phyloP scores from a whole-genome alignment of 2,329 filamentous ascomycete species.

The Trichophyton benhamiae region DNA sequence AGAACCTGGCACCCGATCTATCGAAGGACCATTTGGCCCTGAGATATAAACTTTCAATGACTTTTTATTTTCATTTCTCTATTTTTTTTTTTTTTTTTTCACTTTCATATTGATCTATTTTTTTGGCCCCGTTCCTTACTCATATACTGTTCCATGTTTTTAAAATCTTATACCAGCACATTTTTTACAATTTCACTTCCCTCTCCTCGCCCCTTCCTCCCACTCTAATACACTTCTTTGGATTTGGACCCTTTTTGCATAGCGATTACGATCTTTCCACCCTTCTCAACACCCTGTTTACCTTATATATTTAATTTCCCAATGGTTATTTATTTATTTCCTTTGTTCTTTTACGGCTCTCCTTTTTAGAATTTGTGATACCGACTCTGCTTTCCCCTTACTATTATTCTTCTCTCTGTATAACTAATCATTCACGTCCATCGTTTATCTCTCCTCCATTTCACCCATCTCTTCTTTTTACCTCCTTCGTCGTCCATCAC shows the following conservation, averaged over 20 bases:
- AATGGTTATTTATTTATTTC: not conserved
- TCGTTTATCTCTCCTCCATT: not conserved
- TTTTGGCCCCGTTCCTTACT: not conserved
- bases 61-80: too few species aligned
- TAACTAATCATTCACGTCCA: not conserved
- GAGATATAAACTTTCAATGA: conserved; percentile 9
- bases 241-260: conserved; percentile 7
- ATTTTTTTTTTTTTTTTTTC: not conserved
- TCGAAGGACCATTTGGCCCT: conserved; percentile 13
- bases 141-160: not conserved
- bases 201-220: not conserved
- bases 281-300: not conserved
- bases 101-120: not conserved
- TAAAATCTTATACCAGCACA: not conserved
- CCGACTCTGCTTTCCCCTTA: conserved; percentile 21
- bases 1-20: not conserved
- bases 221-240: conserved; percentile 1
- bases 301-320: conserved; percentile 5
- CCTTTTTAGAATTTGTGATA: conserved; percentile 14
- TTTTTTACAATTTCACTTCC: not conserved
- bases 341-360: conserved; percentile 6
- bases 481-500: not conserved
- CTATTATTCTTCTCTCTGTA: not conserved
- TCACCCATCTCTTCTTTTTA: not conserved
- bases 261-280: conserved; percentile 10